These are phyloP conservation scores for Neofusicoccum parvum DNA, from an alignment of 2,329 filamentous ascomycete genomes.

Conservation along the genomic window DNA sequence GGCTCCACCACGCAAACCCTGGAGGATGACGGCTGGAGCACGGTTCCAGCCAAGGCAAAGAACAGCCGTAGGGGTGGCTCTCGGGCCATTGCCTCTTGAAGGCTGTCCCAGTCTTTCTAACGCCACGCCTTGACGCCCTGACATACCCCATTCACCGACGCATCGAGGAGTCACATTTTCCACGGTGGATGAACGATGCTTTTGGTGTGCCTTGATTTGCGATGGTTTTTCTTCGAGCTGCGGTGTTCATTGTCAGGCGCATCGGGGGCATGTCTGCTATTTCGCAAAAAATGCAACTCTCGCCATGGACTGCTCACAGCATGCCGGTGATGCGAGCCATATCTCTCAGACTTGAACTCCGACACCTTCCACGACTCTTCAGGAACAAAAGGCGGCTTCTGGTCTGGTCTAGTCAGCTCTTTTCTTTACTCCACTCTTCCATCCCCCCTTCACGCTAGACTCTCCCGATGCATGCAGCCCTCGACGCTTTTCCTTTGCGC, in stretches of 20 bases:
- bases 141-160: constrained; percentile 21
- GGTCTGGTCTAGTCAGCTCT: constrained; percentile 1
- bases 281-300: constrained; percentile 21
- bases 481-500: constrained; percentile 2
- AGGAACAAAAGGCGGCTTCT: not conserved
- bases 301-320: constrained; percentile 11
- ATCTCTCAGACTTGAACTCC: constrained; percentile 2
- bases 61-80: constrained; percentile 44
- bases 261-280: constrained; percentile 18
- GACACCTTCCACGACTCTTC: not conserved
- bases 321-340: constrained; percentile 13
- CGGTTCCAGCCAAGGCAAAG: constrained; percentile 51
- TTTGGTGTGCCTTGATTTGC: constrained; percentile 19
- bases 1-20: constrained; percentile 48
- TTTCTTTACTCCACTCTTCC: constrained; percentile 4
- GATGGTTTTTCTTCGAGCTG: constrained; percentile 21
- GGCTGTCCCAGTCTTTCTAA: not conserved
- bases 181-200: constrained; percentile 20
- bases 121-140: constrained; percentile 14
- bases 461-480: constrained; percentile 2
- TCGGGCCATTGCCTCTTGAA: constrained; percentile 52
- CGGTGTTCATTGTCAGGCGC: constrained; percentile 19
- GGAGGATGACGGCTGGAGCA: constrained; percentile 58
- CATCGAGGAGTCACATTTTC: constrained; percentile 15
- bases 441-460: constrained; percentile 11